Percentiles rank a stretch among this genome's conserved stretches.
phyloP scores from a whole-genome alignment of 1,284 basidiomycete genomes.

The Naganishia albida region DNA sequence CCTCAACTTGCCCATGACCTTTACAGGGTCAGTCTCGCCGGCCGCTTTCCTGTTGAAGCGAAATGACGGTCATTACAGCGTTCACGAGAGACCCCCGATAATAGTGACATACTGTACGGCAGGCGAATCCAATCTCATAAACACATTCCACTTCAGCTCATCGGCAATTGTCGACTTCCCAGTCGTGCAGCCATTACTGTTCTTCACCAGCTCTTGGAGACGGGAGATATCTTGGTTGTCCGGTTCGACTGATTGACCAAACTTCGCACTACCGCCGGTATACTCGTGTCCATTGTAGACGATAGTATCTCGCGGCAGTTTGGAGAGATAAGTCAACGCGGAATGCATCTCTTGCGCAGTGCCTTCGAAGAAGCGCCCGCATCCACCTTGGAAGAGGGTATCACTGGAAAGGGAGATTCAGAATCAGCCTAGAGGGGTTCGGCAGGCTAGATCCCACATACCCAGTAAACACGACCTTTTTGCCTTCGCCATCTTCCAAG shows the following conservation, averaged over 20 bases:
- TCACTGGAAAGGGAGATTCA: conserved; percentile 58
- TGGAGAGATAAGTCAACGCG: conserved; percentile 72
- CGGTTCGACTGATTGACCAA: conserved; percentile 49
- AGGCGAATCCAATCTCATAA: conserved; percentile 53
- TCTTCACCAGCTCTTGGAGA: conserved; percentile 44
- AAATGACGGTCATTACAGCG: no score
- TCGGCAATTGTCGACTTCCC: conserved; percentile 58
- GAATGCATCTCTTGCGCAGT: conserved; percentile 79
- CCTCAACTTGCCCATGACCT: conserved; percentile 72
- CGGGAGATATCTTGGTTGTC: conserved; percentile 48
- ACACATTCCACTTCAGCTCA: conserved; percentile 58
- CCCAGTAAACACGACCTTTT: conserved; percentile 83
- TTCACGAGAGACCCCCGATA: not conserved
- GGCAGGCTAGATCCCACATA: conserved; percentile 39
- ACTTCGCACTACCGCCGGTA: conserved; percentile 64
- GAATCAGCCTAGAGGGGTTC: not conserved
- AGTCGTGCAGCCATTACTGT: conserved; percentile 47
- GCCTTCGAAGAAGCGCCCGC: conserved; percentile 97
- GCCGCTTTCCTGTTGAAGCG: conserved; percentile 57
- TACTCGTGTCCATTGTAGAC: conserved; percentile 94
- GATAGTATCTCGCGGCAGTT: conserved; percentile 75
- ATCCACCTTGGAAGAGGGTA: conserved; percentile 90
- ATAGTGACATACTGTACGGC: conserved; percentile 44
- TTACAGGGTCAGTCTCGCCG: conserved; percentile 58
- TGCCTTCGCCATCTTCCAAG: conserved; percentile 65